Percentiles rank a stretch among this genome's conserved stretches.
Evolutionary conservation across 1,284 basidiomycete genomes (phyloP).

Genomic region (Mycena citricolor): DNA sequence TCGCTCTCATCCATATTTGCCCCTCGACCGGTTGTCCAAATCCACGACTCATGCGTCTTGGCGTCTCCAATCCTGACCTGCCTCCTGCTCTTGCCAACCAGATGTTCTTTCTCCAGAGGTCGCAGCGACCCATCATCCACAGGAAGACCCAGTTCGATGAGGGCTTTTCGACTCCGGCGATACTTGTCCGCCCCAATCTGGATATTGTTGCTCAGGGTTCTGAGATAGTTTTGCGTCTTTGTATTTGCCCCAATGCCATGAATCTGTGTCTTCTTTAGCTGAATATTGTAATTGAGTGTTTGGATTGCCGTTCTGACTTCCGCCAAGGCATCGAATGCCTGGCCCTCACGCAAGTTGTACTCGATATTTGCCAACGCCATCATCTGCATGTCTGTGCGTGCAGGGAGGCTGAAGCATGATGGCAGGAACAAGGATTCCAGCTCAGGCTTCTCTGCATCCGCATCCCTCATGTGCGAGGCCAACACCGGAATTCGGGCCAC

Average conservation of each 20-base stretch:
- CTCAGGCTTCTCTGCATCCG: too few relatives aligned
- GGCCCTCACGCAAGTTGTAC: slow-evolving; percentile 15
- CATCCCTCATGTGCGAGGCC: too few relatives aligned
- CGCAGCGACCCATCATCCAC: background rate
- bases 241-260: slow-evolving; percentile 22
- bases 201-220: slow-evolving; percentile 10
- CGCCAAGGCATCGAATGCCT: slow-evolving; percentile 19
- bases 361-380: slow-evolving; percentile 5
- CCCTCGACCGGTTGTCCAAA: too few relatives aligned
- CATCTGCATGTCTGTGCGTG: background rate
- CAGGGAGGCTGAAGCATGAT: slow-evolving; percentile 3
- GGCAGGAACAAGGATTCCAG: slow-evolving; percentile 14
- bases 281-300: slow-evolving; percentile 22
- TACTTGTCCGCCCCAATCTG: slow-evolving; percentile 16
- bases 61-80: slow-evolving; percentile 6
- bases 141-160: slow-evolving; percentile 3
- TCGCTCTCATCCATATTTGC: too few relatives aligned
- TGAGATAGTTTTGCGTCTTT: slow-evolving; percentile 17
- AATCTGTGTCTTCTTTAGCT: slow-evolving; percentile 22
- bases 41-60: slow-evolving; percentile 8
- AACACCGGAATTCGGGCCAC: too few relatives aligned
- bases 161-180: slow-evolving; percentile 2
- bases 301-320: slow-evolving; percentile 17
- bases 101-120: background rate
- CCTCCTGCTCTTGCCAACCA: background rate